Base-by-base conservation (phyloP, 2,329 filamentous ascomycete species). In the Orbilia ellipsospora region DNA sequence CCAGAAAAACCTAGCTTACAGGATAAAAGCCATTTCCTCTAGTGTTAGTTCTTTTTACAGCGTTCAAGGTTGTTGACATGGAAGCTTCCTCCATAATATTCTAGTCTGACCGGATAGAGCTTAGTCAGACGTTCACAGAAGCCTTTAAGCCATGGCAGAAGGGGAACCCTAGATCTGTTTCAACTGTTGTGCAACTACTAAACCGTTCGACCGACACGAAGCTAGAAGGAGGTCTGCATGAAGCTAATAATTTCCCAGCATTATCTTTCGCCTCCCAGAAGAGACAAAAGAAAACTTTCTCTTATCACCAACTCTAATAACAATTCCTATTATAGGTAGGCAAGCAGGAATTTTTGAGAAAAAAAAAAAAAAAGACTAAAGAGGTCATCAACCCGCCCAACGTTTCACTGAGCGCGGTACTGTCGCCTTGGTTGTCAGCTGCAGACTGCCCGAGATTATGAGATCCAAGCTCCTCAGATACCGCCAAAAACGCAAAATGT, bases 261-360 rank as follows among this genome's bases (percentile, higher is more conserved):
- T 63, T 70, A 70, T 70, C 66, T 70, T 42, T 70, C 15, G 48
- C 42, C 54, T 20, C 40, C 69, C 28, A 48, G 31, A 67, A 36
- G 31, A 36, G 31, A 36, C 6, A 36, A 7, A 7, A 36, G 31
- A 73, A 55, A 62, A 66, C 48, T 50, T 61, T 56, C 57, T 73
- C 69, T 73, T 73, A 73, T 73, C 69, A 55, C 69, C 55, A 73
- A 66, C 56, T 36, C 50, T 59, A 61, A 61, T 73, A 73, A 56
- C 62, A 50, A 56, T 66, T 73, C 62, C 42, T 67, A 36, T 66
- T 73, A 73, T 67, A 73, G 69, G 69, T 66, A 66, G 62, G 69
- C 31, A 62, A 61, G 48, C n/a, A 42, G 23, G 48, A 55, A 44
- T 16, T 52, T 48, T 48, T 48, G 6, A 1, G 8, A 12, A 5